Percentiles rank a stretch among this genome's conserved stretches.
These are phyloP conservation scores for Fusarium sp. DNA, from an alignment of 2,329 filamentous ascomycete genomes.

Conservation along the genomic window DNA sequence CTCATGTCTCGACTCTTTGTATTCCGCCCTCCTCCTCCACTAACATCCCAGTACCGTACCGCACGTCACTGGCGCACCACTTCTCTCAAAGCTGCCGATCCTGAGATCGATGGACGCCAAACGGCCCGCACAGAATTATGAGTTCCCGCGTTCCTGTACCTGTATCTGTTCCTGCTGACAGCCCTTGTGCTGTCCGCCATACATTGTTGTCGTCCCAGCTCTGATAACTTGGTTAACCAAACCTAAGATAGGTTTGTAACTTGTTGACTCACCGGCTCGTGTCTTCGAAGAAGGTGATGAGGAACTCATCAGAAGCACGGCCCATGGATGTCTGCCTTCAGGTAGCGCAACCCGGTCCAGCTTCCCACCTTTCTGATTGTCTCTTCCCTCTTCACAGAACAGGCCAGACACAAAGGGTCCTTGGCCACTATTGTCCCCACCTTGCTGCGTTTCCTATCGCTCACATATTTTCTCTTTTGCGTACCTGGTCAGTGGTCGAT, in stretches of 20 bases:
- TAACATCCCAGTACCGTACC: conserved; percentile 33
- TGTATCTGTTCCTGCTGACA: conserved; percentile 14
- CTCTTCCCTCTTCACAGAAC: conserved; percentile 13
- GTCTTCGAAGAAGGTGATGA: neutral
- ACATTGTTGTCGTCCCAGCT: neutral
- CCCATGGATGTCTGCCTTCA: neutral
- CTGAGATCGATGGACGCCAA: conserved; percentile 40
- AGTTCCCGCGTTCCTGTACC: conserved; percentile 25
- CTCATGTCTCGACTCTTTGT: neutral
- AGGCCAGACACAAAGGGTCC: conserved; percentile 27
- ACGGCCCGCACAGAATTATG: conserved; percentile 35
- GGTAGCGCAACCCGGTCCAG: neutral
- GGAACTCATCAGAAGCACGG: neutral
- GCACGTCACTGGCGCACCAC: conserved; percentile 40
- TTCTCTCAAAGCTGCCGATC: conserved; percentile 37
- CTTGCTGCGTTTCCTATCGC: conserved; percentile 30
- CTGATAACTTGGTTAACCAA: neutral
- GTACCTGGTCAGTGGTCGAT: conserved; percentile 1
- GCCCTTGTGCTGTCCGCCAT: conserved; percentile 12
- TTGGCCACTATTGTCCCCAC: conserved; percentile 24
- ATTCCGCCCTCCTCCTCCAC: conserved; percentile 28
- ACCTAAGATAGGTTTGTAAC: neutral
- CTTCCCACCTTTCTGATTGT: conserved; percentile 20
- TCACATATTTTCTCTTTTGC: conserved; percentile 6
- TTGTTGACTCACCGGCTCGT: neutral